Conservation (phyloP, 805 yeast genomes). For the Candida boidinii region DNA sequence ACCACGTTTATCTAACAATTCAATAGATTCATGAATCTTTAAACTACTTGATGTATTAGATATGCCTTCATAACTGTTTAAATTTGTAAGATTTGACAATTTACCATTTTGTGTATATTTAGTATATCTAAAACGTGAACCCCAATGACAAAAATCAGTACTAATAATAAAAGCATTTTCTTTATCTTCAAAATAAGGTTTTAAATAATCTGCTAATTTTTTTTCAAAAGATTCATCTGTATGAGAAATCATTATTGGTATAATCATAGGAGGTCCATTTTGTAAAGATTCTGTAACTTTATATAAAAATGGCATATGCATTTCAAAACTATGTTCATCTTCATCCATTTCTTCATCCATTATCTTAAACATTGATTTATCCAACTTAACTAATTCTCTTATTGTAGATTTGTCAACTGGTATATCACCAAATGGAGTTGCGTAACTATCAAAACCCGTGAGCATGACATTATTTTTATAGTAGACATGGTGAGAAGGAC, state of each 20-base stretch:
- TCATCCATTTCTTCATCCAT: constrained; percentile 61
- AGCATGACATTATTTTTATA: constrained; percentile 53
- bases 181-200: constrained; percentile 44
- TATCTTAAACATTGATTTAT: constrained; percentile 34
- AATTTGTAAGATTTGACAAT: constrained; percentile 8
- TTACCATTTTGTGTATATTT: constrained; percentile 34
- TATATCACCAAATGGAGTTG: constrained; percentile 78
- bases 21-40: constrained; percentile 68
- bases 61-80: background rate
- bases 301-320: constrained; percentile 79
- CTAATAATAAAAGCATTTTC: constrained; percentile 68
- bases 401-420: constrained; percentile 50
- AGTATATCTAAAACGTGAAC: constrained; percentile 52
- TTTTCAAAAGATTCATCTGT: constrained; percentile 36
- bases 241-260: constrained; percentile 78
- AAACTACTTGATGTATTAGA: constrained; percentile 11
- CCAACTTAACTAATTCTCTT: constrained; percentile 23
- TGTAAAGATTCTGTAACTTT: constrained; percentile 30
- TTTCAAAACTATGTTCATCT: constrained; percentile 88
- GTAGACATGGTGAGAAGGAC: constrained; percentile 90
- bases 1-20: constrained; percentile 59
- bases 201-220: constrained; percentile 38
- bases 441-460: constrained; percentile 45
- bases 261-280: constrained; percentile 32
- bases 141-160: constrained; percentile 97